These are phyloP conservation scores for Chernovozyma sophiae-reginae DNA, from an alignment of 1,139 yeast genomes.

Conservation along the genomic window DNA sequence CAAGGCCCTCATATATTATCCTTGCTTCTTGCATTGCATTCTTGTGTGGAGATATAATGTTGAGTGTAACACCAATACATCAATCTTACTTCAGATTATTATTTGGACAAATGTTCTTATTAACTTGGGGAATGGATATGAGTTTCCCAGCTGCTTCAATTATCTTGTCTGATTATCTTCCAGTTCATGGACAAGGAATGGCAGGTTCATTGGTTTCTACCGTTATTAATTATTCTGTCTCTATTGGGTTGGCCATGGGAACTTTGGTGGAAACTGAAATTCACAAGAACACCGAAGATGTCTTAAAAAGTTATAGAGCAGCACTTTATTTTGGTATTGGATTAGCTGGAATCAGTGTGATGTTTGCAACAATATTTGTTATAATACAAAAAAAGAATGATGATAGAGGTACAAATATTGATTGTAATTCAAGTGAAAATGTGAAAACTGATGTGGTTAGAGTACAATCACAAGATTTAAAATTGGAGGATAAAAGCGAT, in stretches of 20 bases:
- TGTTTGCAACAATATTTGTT: slow-evolving; percentile 28
- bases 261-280: slow-evolving; percentile 44
- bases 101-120: slow-evolving; percentile 45
- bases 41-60: slow-evolving; percentile 43
- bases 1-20: slow-evolving; percentile 43
- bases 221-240: slow-evolving; percentile 50
- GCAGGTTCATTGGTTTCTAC: slow-evolving; percentile 57
- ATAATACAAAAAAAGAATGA: slow-evolving; percentile 18
- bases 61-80: slow-evolving; percentile 45
- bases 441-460: too few species aligned
- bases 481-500: too few species aligned
- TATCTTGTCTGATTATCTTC: slow-evolving; percentile 47
- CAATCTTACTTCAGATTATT: slow-evolving; percentile 44
- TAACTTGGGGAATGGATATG: slow-evolving; percentile 58
- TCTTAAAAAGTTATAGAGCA: slow-evolving; percentile 37
- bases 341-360: slow-evolving; percentile 31
- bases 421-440: too few species aligned
- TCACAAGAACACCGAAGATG: slow-evolving; percentile 15
- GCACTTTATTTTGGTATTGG: slow-evolving; percentile 43
- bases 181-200: slow-evolving; percentile 53
- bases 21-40: slow-evolving; percentile 43
- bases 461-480: too few species aligned
- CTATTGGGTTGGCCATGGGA: slow-evolving; percentile 49
- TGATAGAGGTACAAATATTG: slow-evolving; percentile 9
- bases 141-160: slow-evolving; percentile 57